Percentiles rank a stretch among this genome's conserved stretches.
Evolutionary conservation across 2,329 filamentous ascomycete genomes (phyloP).

Genomic region (Plectosphaerella cucumerina): DNA sequence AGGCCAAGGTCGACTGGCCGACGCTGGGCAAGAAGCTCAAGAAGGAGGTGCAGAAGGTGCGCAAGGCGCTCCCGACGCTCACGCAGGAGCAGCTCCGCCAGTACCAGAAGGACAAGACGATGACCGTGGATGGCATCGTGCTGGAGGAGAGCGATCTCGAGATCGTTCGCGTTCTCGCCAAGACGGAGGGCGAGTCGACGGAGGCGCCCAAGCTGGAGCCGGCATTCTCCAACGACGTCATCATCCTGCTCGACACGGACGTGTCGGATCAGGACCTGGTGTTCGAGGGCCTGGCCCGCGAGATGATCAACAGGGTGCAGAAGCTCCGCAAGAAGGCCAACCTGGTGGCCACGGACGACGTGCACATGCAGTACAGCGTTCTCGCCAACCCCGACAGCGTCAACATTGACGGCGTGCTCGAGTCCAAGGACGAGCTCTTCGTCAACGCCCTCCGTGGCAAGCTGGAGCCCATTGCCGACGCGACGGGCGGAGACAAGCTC

Average conservation of each 20-base stretch:
- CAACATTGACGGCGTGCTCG: constrained; percentile 67
- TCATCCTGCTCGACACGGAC: constrained; percentile 83
- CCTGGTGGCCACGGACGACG: constrained; percentile 85
- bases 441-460: constrained; percentile 75
- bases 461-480: constrained; percentile 47
- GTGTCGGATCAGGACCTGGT: constrained; percentile 75
- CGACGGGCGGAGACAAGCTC: constrained; percentile 27
- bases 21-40: constrained; percentile 95
- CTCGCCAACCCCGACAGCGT: constrained; percentile 74
- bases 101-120: constrained; percentile 69
- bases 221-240: constrained; percentile 59
- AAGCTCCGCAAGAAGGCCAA: constrained; percentile 90
- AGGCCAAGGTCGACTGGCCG: constrained; percentile 87
- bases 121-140: constrained; percentile 80
- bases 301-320: constrained; percentile 92
- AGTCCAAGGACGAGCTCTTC: constrained; percentile 62
- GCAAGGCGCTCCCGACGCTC: constrained; percentile 79
- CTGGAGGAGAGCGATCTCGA: constrained; percentile 77
- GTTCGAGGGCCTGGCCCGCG: constrained; percentile 82
- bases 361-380: constrained; percentile 90
- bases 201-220: constrained; percentile 1
- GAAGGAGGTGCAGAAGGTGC: constrained; percentile 88
- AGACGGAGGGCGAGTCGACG: neutral
- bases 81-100: constrained; percentile 76
- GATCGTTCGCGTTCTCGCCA: constrained; percentile 16